These are phyloP conservation scores for Neofusicoccum parvum DNA, from an alignment of 2,329 filamentous ascomycete genomes.

Conservation along the genomic window DNA sequence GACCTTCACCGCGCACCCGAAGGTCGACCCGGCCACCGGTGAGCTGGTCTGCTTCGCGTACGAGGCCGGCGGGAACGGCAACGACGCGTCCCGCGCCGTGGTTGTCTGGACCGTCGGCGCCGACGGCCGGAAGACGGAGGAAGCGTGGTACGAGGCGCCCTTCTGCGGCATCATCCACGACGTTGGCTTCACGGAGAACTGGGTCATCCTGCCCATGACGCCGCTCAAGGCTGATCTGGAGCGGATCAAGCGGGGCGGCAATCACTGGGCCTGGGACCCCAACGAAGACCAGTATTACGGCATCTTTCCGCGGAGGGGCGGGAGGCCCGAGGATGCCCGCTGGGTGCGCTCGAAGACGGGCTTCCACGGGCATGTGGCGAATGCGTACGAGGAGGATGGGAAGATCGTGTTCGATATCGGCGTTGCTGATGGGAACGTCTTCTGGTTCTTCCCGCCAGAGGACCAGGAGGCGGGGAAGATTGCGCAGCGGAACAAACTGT, in stretches of 20 bases:
- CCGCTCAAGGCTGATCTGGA: conserved; percentile 40
- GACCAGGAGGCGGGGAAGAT: conserved; percentile 33
- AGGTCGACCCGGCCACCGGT: conserved; percentile 46
- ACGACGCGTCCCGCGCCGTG: conserved; percentile 39
- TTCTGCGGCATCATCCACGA: conserved; percentile 45
- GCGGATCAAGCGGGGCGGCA: conserved; percentile 41
- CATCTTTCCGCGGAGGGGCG: conserved; percentile 54
- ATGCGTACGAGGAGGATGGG: conserved; percentile 45
- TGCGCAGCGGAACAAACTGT: conserved; percentile 45
- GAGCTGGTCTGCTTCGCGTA: conserved; percentile 48
- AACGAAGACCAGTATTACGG: conserved; percentile 60
- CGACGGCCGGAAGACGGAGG: conserved; percentile 41
- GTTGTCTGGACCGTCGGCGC: conserved; percentile 44
- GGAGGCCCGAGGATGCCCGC: conserved; percentile 54
- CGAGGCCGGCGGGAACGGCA: conserved; percentile 42
- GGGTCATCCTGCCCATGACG: conserved; percentile 41
- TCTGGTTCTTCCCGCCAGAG: conserved; percentile 46
- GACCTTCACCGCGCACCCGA: conserved; percentile 50
- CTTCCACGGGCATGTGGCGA: conserved; percentile 50
- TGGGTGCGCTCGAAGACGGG: conserved; percentile 57
- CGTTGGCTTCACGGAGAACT: conserved; percentile 43
- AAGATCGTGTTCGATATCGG: conserved; percentile 43
- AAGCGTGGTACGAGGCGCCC: conserved; percentile 45
- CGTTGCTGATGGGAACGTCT: conserved; percentile 46
- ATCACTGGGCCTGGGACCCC: conserved; percentile 47